A percentile compares a stretch with the other conserved stretches of the same genome.
These are phyloP conservation scores for Persicaria maculosa DNA, from an alignment of 148 eudicot genomes.

Conservation along the genomic window DNA sequence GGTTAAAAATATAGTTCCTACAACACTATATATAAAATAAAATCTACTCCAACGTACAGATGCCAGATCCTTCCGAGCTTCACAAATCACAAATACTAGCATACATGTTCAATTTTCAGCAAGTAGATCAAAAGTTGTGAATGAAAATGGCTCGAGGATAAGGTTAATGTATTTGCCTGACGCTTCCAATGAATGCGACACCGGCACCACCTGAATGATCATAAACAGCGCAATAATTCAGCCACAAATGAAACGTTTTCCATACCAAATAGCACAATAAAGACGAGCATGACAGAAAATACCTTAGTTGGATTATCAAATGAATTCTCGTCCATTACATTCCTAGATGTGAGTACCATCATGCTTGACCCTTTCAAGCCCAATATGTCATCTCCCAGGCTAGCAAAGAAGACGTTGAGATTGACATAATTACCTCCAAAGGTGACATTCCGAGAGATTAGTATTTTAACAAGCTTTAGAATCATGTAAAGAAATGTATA, in stretches of 20 bases:
- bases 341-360: slow-evolving; percentile 56
- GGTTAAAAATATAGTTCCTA: too few species aligned
- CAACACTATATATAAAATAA: too few species aligned
- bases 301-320: slow-evolving; percentile 77
- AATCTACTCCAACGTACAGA: too few species aligned
- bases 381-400: slow-evolving; percentile 26
- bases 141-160: slow-evolving; percentile 22
- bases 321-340: slow-evolving; percentile 81
- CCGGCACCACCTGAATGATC: slow-evolving; percentile 25
- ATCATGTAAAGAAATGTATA: too few species aligned
- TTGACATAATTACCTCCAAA: slow-evolving; percentile 45
- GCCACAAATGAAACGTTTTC: too few species aligned
- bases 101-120: too few species aligned
- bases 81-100: too few species aligned
- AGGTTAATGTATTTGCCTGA: slow-evolving; percentile 13
- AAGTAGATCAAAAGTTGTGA: slow-evolving; percentile 26
- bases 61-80: too few species aligned
- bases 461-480: neutral
- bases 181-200: slow-evolving; percentile 11
- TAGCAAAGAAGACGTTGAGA: slow-evolving; percentile 40
- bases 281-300: neutral
- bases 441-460: slow-evolving; percentile 15
- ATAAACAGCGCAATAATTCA: neutral
- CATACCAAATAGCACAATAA: too few species aligned
- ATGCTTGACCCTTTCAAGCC: slow-evolving; percentile 36